Evolutionary conservation across 441 rosid species (phyloP).

Genomic region (Jatropha podagrica): DNA sequence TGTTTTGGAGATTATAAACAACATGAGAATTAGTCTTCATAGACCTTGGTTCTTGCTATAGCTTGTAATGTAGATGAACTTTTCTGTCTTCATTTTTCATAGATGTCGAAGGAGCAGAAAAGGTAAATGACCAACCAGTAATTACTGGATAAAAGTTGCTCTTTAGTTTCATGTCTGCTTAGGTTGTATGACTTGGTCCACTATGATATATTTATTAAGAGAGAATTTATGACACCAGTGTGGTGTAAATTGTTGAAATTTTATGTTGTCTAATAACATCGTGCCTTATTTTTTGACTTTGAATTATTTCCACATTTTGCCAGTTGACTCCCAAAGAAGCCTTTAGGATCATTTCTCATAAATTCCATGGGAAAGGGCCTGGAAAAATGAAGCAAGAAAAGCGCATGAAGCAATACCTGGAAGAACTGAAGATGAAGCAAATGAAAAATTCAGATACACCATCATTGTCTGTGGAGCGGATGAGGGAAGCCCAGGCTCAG

Average conservation of each 20-base stretch:
- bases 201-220: not conserved
- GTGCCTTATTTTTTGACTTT: not conserved
- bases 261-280: not conserved
- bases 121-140: conserved; percentile 3
- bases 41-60: not conserved
- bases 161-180: not conserved
- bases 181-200: not conserved
- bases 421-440: conserved; percentile 87
- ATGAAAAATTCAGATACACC: conserved; percentile 98
- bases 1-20: conserved; percentile 5
- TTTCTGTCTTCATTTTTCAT: not conserved
- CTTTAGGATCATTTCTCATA: conserved; percentile 81
- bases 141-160: not conserved
- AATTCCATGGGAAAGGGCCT: conserved; percentile 97
- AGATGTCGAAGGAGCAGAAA: conserved; percentile 5
- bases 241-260: not conserved
- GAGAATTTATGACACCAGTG: not conserved
- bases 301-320: conserved; percentile 20
- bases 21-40: not conserved
- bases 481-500: conserved; percentile 97
- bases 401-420: conserved; percentile 84
- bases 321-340: conserved; percentile 98
- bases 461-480: conserved; percentile 81
- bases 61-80: not conserved
- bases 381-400: conserved; percentile 99